phyloP scores from a whole-genome alignment of 2,329 filamentous ascomycete species.

The Aureobasidium melanogenum region DNA sequence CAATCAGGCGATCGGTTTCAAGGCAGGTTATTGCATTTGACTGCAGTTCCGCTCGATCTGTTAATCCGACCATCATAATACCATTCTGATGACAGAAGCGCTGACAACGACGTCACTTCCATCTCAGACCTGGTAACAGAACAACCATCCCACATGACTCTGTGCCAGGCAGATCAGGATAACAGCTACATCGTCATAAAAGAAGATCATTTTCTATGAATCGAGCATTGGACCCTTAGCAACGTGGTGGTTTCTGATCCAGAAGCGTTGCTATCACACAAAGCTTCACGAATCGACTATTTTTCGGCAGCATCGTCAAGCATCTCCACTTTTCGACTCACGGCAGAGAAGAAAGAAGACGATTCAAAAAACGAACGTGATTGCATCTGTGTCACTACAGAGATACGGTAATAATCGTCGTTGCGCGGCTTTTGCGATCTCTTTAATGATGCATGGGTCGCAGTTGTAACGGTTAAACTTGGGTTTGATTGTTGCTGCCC shows the following conservation, averaged over 20 bases:
- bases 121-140: background rate
- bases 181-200: background rate
- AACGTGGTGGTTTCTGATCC: background rate
- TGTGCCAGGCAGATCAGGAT: background rate
- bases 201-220: background rate
- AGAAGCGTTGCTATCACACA: background rate
- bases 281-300: too few relatives aligned
- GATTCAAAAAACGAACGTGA: background rate
- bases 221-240: background rate
- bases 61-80: background rate
- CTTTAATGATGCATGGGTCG: too few relatives aligned
- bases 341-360: background rate
- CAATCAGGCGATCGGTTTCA: background rate
- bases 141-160: background rate
- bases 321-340: background rate
- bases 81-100: background rate
- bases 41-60: background rate
- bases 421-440: background rate
- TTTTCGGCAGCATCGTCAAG: too few relatives aligned
- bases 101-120: background rate
- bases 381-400: background rate
- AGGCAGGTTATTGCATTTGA: background rate
- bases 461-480: background rate
- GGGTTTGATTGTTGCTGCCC: background rate
- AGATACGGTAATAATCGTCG: background rate